A percentile compares a stretch with the other conserved stretches of the same genome.
phyloP scores from a whole-genome alignment of 495 filamentous ascomycete species.

The Lasiosphaeria miniovina region DNA sequence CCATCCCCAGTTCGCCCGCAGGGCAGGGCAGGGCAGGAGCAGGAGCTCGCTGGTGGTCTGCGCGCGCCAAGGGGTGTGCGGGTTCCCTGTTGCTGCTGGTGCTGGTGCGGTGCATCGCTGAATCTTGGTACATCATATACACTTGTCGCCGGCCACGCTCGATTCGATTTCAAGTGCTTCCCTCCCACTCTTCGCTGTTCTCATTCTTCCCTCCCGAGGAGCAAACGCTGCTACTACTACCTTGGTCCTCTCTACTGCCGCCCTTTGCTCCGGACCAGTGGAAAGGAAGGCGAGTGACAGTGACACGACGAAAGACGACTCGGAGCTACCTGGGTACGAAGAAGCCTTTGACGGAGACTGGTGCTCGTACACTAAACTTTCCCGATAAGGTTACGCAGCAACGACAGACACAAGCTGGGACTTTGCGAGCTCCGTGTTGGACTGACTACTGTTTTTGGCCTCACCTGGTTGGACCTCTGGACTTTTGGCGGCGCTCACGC shows the following conservation, averaged over 20 bases:
- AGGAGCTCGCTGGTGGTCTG: too few species aligned
- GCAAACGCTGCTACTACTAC: not conserved
- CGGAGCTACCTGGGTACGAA: not conserved
- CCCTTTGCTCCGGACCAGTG: constrained; percentile 3
- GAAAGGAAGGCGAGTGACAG: constrained; percentile 4
- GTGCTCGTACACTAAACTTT: constrained; percentile 8
- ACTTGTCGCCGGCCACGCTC: too few species aligned
- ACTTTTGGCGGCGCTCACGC: not conserved
- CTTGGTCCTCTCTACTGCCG: not conserved
- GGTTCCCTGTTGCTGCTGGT: too few species aligned
- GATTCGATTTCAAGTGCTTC: too few species aligned
- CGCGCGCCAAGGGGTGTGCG: too few species aligned
- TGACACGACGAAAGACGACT: not conserved
- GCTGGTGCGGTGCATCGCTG: too few species aligned
- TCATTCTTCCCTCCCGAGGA: too few species aligned
- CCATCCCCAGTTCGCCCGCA: too few species aligned
- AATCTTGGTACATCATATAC: too few species aligned
- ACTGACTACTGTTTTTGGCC: not conserved
- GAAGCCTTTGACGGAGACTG: not conserved
- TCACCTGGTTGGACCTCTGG: not conserved
- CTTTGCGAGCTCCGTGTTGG: not conserved
- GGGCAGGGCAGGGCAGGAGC: too few species aligned
- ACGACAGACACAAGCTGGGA: not conserved
- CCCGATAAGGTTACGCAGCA: constrained; percentile 7
- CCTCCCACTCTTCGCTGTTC: too few species aligned